Evolutionary conservation across 306 rosid species (phyloP).

Genomic region (Malus domestica): DNA sequence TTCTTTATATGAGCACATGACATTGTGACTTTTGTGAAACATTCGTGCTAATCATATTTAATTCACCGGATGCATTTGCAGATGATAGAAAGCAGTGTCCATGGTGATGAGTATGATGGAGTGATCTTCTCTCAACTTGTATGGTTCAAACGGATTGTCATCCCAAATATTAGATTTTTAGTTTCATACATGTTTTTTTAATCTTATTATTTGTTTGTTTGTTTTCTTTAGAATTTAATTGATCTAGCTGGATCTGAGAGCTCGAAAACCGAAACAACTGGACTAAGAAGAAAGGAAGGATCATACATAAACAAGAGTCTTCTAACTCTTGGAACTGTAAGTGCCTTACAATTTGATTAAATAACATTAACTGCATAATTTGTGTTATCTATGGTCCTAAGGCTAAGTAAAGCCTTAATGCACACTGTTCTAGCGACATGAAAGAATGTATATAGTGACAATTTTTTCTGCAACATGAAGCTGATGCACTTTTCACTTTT

Average conservation of each 20-base stretch:
- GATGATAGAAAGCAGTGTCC: conserved; percentile 98
- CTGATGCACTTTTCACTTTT: background rate
- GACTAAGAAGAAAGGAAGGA: conserved; percentile 96
- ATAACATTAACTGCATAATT: background rate
- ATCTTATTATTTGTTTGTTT: conserved; percentile 8
- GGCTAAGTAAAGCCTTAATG: background rate
- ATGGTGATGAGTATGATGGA: conserved; percentile 97
- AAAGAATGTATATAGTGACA: background rate
- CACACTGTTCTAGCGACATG: background rate
- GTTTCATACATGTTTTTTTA: background rate
- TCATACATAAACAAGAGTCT: conserved; percentile 98
- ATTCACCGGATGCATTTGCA: conserved; percentile 39
- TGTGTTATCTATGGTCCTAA: background rate
- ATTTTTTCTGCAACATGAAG: background rate
- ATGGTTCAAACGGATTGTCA: conserved; percentile 29
- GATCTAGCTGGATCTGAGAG: conserved; percentile 99
- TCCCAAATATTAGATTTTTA: conserved; percentile 1
- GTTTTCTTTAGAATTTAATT: conserved; percentile 65
- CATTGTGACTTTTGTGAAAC: background rate
- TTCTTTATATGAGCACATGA: background rate
- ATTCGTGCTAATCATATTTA: background rate
- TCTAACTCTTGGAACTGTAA: conserved; percentile 96
- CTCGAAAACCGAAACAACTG: conserved; percentile 98
- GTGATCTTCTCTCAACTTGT: conserved; percentile 99
- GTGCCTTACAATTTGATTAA: conserved; percentile 25